Percentiles rank a stretch among this genome's conserved stretches.
These are phyloP conservation scores for Saccharomycopsis capsularis DNA, from an alignment of 805 yeast genomes.

Conservation along the genomic window DNA sequence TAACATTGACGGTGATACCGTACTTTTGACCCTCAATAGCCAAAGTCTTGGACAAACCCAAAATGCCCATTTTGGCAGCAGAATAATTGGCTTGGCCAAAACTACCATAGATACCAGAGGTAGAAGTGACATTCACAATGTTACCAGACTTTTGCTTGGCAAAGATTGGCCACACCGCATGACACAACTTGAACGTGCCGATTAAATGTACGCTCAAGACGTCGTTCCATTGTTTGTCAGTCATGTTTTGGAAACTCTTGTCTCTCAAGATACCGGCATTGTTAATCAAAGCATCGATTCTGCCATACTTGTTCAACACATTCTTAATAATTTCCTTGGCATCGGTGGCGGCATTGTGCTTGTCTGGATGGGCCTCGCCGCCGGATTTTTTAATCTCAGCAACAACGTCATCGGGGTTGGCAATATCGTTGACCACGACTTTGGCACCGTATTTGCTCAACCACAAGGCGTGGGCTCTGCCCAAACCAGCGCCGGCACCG, in stretches of 20 bases:
- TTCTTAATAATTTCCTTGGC: conserved; percentile 70
- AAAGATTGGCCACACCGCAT: conserved; percentile 91
- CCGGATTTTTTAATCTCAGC: conserved; percentile 67
- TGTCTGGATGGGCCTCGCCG: conserved; percentile 76
- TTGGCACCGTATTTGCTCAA: conserved; percentile 91
- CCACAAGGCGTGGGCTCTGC: conserved; percentile 78
- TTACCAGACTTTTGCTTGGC: conserved; percentile 70
- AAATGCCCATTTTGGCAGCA: conserved; percentile 83
- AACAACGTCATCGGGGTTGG: conserved; percentile 66
- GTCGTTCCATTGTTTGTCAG: conserved; percentile 74
- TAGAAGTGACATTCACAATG: conserved; percentile 84
- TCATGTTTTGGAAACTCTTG: conserved; percentile 77
- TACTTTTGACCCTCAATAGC: conserved; percentile 85
- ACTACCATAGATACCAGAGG: conserved; percentile 95
- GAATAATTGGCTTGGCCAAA: conserved; percentile 97
- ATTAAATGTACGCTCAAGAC: conserved; percentile 75
- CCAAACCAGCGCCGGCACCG: conserved; percentile 94
- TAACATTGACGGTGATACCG: conserved; percentile 68
- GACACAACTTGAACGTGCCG: conserved; percentile 76
- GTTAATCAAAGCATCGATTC: conserved; percentile 78
- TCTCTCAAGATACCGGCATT: conserved; percentile 95
- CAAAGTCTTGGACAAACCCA: conserved; percentile 77
- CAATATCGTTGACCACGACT: conserved; percentile 88
- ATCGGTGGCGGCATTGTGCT: conserved; percentile 71
- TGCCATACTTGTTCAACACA: conserved; percentile 70